Conservation (phyloP, 192 early-diverging fungal genomes). For the Thamnidium elegans region DNA sequence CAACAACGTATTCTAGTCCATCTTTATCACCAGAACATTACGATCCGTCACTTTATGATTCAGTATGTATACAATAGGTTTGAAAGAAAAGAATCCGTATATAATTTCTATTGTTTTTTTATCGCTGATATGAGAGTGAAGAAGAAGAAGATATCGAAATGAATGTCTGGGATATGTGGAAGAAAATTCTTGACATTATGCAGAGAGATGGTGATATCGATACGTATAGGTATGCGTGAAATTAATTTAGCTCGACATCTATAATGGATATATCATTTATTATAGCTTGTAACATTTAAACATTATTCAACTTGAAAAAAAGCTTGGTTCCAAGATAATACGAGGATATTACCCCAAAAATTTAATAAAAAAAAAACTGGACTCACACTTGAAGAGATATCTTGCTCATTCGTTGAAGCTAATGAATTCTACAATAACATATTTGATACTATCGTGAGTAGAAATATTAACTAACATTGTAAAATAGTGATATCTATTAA, state of each 20-base stretch:
- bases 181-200: constrained; percentile 9
- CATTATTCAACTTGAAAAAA: constrained; percentile 1
- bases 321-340: constrained; percentile 5
- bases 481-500: neutral
- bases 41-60: constrained; percentile 8
- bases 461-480: constrained; percentile 7
- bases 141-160: constrained; percentile 10
- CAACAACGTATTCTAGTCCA: constrained; percentile 6
- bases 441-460: constrained; percentile 12
- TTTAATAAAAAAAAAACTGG: constrained; percentile 11
- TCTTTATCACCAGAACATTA: constrained; percentile 6
- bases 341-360: neutral
- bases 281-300: neutral
- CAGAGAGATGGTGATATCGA: constrained; percentile 8
- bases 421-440: constrained; percentile 9
- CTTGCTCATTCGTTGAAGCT: constrained; percentile 8
- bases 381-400: constrained; percentile 3
- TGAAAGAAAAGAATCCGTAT: constrained; percentile 10
- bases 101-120: constrained; percentile 5
- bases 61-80: constrained; percentile 6
- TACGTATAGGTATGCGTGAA: constrained; percentile 7
- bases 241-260: constrained; percentile 5
- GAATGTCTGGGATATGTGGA: constrained; percentile 8
- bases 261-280: constrained; percentile 8
- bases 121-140: constrained; percentile 5